Percentiles rank a stretch among this genome's conserved stretches.
These are phyloP conservation scores for Acanthamoeba castellanii DNA, from an alignment of 208 protist species.

Conservation along the genomic window DNA sequence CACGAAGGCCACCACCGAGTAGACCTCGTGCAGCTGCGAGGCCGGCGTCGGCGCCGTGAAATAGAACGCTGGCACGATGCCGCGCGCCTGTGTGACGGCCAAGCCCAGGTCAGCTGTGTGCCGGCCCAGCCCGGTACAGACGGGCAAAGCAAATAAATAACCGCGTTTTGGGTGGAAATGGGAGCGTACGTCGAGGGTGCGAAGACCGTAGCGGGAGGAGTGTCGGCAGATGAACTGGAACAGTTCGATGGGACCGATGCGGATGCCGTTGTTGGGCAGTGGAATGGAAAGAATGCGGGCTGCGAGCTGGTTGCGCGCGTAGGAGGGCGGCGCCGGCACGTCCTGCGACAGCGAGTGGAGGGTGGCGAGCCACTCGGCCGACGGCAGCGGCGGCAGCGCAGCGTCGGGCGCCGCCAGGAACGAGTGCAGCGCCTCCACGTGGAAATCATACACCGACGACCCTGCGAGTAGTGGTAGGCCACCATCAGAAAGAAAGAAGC, in stretches of 20 bases:
- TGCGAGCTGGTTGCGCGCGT: slow-evolving; percentile 56
- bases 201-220: slow-evolving; percentile 46
- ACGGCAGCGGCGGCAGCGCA: neutral
- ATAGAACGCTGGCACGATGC: slow-evolving; percentile 65
- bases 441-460: slow-evolving; percentile 62
- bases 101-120: neutral
- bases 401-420: slow-evolving; percentile 15
- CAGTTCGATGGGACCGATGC: slow-evolving; percentile 7
- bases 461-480: neutral
- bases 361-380: slow-evolving; percentile 42
- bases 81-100: neutral
- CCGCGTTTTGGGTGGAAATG: neutral
- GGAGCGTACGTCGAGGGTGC: slow-evolving; percentile 51
- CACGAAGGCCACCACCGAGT: slow-evolving; percentile 68
- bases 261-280: slow-evolving; percentile 39
- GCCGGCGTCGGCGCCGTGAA: slow-evolving; percentile 35
- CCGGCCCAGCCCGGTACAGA: neutral
- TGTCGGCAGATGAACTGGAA: slow-evolving; percentile 70
- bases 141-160: neutral
- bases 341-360: slow-evolving; percentile 10
- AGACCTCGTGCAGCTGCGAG: slow-evolving; percentile 32
- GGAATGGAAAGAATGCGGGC: slow-evolving; percentile 32
- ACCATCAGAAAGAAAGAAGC: neutral
- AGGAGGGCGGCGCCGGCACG: slow-evolving; percentile 23
- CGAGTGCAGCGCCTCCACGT: slow-evolving; percentile 45